A percentile compares a stretch with the other conserved stretches of the same genome.
Conservation (phyloP, 164 flowering plant species). For the Nelumbo lutea region DNA sequence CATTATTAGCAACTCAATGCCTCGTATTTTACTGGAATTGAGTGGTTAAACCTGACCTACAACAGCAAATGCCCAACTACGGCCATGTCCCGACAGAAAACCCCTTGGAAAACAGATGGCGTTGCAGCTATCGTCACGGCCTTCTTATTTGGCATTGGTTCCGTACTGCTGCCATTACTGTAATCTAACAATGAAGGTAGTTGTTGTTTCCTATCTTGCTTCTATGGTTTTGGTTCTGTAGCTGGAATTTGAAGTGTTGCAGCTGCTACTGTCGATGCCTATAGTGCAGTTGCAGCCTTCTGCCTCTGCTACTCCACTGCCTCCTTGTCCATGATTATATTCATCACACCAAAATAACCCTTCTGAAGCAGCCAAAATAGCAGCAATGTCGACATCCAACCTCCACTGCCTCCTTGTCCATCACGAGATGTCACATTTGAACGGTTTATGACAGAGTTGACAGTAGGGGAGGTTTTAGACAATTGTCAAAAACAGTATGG, state of each 20-base stretch:
- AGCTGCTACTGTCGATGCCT: conserved; percentile 27
- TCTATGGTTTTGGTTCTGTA: neutral
- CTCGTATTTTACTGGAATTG: conserved; percentile 38
- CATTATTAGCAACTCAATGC: conserved; percentile 72
- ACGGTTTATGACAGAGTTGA: too few species aligned
- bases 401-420: too few species aligned
- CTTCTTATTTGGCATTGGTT: conserved; percentile 4
- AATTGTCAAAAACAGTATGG: too few species aligned
- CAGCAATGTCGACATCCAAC: conserved; percentile 64
- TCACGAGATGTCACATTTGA: too few species aligned
- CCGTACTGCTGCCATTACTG: neutral
- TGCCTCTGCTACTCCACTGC: conserved; percentile 57
- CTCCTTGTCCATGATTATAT: conserved; percentile 63
- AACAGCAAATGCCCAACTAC: conserved; percentile 70
- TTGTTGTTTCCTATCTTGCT: neutral
- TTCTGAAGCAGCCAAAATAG: conserved; percentile 79
- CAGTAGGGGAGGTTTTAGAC: too few species aligned
- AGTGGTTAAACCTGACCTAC: conserved; percentile 48
- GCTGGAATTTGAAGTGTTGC: conserved; percentile 10
- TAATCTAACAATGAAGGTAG: neutral
- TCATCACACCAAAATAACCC: conserved; percentile 60
- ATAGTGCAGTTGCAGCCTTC: conserved; percentile 46
- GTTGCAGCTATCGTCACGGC: conserved; percentile 4
- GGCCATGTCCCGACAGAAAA: conserved; percentile 82
- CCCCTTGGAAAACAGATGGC: conserved; percentile 59